These are phyloP conservation scores for Gnetum montanum DNA, from an alignment of 75 land plant genomes.

Conservation along the genomic window DNA sequence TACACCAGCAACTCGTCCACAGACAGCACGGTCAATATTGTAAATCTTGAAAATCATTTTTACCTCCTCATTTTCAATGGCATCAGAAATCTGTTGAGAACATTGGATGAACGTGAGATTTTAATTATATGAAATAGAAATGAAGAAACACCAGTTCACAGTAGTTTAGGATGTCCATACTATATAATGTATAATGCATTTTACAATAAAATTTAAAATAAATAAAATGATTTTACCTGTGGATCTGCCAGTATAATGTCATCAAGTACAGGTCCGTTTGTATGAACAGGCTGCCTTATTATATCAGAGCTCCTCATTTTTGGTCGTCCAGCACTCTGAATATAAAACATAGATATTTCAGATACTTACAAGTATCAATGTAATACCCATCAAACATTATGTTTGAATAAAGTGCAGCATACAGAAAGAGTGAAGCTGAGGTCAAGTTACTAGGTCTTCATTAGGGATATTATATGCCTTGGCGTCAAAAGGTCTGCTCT, in stretches of 20 bases:
- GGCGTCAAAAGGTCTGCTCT: slow-evolving; percentile 70
- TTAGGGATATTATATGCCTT: slow-evolving; percentile 51
- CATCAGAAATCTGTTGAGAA: no score
- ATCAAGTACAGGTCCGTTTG: slow-evolving; percentile 87
- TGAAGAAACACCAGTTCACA: no score
- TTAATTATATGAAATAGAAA: no score
- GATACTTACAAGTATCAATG: no score
- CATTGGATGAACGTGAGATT: background rate
- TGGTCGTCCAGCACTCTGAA: slow-evolving; percentile 81
- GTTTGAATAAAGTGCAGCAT: slow-evolving; percentile 20
- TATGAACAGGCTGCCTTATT: slow-evolving; percentile 79
- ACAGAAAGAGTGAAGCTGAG: slow-evolving; percentile 76
- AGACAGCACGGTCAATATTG: slow-evolving; percentile 91
- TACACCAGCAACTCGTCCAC: slow-evolving; percentile 90
- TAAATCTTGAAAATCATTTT: slow-evolving; percentile 56
- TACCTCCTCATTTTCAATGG: slow-evolving; percentile 74
- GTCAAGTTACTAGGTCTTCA: slow-evolving; percentile 89
- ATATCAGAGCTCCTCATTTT: slow-evolving; percentile 81
- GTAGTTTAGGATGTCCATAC: no score
- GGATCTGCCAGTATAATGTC: slow-evolving; percentile 86
- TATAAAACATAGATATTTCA: no score
- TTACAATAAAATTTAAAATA: background rate
- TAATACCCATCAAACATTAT: no score
- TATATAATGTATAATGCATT: no score
- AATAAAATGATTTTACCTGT: slow-evolving; percentile 42